Base-by-base conservation (phyloP, 139 green algal genomes). In the Chlorella sp. region DNA sequence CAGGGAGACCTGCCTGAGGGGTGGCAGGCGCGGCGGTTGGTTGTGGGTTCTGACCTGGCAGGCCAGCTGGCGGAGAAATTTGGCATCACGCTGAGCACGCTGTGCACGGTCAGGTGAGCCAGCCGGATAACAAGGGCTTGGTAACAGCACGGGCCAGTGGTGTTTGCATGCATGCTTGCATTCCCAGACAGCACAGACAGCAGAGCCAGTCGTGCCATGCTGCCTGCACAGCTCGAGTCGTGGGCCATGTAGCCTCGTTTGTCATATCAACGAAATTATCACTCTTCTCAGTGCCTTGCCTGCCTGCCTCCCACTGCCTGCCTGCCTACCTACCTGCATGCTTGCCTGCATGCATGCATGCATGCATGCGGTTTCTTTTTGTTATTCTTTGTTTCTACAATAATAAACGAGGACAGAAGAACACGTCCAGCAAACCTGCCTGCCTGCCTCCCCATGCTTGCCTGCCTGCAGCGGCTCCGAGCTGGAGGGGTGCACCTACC, bases 401-500 rank as follows among this genome's bases (percentile, higher is more conserved):
- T 18, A 18, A 14, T 18, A 18, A 14, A 68, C 60, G 60, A 68
- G 60, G 60, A 68, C 60, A 68, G 60, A 14, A 68, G 60, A 68
- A 68, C 66, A 11, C 37, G 36, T n/a, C n/a, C n/a, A n/a, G n/a
- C 16, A 32, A 30, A 32, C 37, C 34, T 60, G 21, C 77, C 4
- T 60, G 77, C 77, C 37, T n/a, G n/a, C 64, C 40, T 64, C 78
- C 78, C 19, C 5, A 21, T 84, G 37, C 36, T 14, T n/a, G 36
- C 15, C 64, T 68, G 64, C 39, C 28, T 34, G 32, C 64, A 88
- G 84, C 66, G 90, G 92, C 32, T 75, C 91, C 2, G 76, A 93
- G 40, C 92, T 99, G 85, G 97, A 97, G 88, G 96, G 96, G 42
- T 94, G 92, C 90, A 94, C 39, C 11, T 99, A 99, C 94, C 87